Evolutionary conservation across 371 early-diverging fungal species (phyloP), one percentile per base, ranked within the genome.

Genomic region (Mortierella sp.): DNA sequence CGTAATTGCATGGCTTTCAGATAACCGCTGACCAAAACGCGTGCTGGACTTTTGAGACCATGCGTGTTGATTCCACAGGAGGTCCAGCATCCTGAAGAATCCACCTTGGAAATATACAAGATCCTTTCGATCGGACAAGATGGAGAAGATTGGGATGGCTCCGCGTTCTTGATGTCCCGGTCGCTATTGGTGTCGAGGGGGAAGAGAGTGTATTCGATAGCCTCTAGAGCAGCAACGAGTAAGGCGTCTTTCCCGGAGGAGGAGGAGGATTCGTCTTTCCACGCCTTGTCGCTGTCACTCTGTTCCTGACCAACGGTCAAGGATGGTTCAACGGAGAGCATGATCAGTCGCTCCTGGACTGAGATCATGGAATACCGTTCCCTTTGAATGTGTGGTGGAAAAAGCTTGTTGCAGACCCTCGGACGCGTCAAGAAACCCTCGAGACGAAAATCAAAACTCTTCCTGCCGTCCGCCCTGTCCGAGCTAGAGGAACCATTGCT

Each of bases 101-200:
- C 91, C 27, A 91, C 82, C 61, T 91, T 91, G 50, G 84, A 83
- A 31, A 91, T 82, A 60, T 91, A 89, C 3, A 85, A 61, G 13
- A 67, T 62, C 39, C 62, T 43, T 49, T 76, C 67, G 10, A 42
- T 16, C 6, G 16, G 3, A 42, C 16, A 16, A 18, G 42, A 16
- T 42, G 6, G 42, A 10, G 42, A 42, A 9, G 18, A 16, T 27
- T 19, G 2, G 27, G 41, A 9, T 18, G n/a, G n/a, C n/a, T 21
- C 8, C 9, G 48, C 9, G 42, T 19, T 16, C 21, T 30, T n/a
- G 50, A 13, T 8, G 34, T 53, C 41, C 55, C 18, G 10, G 51
- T n/a, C 30, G 43, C 24, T 39, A 21, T 10, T 50, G 57, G 28
- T 56, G 43, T 1, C 24, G 48, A 54, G 18, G 0, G 70, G 71